phyloP scores from a whole-genome alignment of 2,329 filamentous ascomycete genomes.

The Leptographium wingfieldii region DNA sequence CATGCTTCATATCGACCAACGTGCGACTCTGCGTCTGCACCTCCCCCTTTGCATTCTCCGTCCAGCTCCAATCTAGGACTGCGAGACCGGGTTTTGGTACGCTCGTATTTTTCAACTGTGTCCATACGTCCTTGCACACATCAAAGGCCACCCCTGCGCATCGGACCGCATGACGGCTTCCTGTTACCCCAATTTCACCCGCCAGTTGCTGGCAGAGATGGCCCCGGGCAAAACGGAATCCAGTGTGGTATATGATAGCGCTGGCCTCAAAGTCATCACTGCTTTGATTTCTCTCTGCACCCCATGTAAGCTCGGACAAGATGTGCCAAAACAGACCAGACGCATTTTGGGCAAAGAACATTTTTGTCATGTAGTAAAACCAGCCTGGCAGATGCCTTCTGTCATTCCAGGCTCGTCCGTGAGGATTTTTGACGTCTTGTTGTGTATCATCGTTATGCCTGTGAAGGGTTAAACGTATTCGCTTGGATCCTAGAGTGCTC shows the following conservation, averaged over 20 bases:
- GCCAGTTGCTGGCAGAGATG: background rate
- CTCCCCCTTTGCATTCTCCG: background rate
- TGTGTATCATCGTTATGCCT: no score
- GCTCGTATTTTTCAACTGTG: no score
- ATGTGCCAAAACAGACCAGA: background rate
- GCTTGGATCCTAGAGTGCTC: background rate
- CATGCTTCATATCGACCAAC: background rate
- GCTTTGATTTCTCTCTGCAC: background rate
- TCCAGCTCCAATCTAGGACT: background rate
- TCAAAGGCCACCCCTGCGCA: background rate
- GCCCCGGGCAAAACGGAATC: background rate
- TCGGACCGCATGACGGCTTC: background rate
- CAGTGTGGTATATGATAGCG: background rate
- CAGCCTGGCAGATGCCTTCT: no score
- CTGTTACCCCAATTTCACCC: background rate
- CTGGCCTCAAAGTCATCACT: background rate
- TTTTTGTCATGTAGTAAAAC: background rate
- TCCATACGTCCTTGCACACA: background rate
- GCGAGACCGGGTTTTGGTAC: background rate
- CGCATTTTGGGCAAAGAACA: background rate
- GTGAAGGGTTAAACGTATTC: no score
- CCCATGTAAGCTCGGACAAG: background rate
- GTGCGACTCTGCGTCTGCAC: background rate
- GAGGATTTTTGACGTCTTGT: no score
- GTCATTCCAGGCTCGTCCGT: no score